Conservation (phyloP, 2,329 filamentous ascomycete species). For the Ophiostoma novo-ulmi region DNA sequence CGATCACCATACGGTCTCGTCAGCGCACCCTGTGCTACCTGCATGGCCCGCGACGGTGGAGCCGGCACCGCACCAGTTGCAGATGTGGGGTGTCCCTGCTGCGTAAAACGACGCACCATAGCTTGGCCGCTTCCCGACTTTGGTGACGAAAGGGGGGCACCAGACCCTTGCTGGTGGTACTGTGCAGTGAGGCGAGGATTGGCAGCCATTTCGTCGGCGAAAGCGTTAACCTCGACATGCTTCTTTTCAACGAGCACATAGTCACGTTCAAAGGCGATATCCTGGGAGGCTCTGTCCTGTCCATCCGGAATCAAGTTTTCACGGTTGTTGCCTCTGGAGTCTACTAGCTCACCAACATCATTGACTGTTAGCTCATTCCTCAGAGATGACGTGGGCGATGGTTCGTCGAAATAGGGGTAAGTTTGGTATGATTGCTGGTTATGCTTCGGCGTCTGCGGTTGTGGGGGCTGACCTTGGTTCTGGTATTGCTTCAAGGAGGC, state of each 20-base stretch:
- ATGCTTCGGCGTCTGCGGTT: constrained; percentile 15
- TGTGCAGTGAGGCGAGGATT: constrained; percentile 61
- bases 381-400: constrained; percentile 35
- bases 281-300: constrained; percentile 70
- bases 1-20: constrained; percentile 58
- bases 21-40: constrained; percentile 63
- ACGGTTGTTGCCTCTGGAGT: constrained; percentile 19
- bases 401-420: constrained; percentile 33
- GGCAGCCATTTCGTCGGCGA: constrained; percentile 89
- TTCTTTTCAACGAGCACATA: constrained; percentile 95
- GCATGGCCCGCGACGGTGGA: constrained; percentile 65
- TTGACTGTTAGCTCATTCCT: constrained; percentile 33
- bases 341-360: constrained; percentile 22
- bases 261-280: constrained; percentile 84
- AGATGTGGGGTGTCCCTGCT: constrained; percentile 66
- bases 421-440: constrained; percentile 7
- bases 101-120: constrained; percentile 72
- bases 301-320: constrained; percentile 38
- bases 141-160: constrained; percentile 41
- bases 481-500: constrained; percentile 36
- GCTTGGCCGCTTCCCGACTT: constrained; percentile 51
- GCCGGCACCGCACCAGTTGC: constrained; percentile 64
- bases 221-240: constrained; percentile 92
- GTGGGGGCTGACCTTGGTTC: constrained; percentile 24
- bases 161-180: constrained; percentile 32